phyloP scores from a whole-genome alignment of 805 yeast species.

The Candida stauntonica region DNA sequence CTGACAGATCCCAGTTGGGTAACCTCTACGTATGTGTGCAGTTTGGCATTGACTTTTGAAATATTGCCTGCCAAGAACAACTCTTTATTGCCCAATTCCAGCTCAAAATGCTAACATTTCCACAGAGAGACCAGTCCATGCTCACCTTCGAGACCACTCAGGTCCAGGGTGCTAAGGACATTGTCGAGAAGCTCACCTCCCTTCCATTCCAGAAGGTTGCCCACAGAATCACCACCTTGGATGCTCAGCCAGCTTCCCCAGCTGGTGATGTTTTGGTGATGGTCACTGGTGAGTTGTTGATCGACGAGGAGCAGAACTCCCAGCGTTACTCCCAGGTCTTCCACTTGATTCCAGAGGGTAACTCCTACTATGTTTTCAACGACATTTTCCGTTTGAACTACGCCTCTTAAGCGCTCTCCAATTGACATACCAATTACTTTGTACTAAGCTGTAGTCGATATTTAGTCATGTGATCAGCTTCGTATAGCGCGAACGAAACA shows the following conservation, averaged over 20 bases:
- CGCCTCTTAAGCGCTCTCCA: conserved; percentile 47
- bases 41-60: neutral
- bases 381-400: conserved; percentile 96
- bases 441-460: too few relatives aligned
- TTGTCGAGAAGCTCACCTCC: conserved; percentile 85
- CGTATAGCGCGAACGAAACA: too few relatives aligned
- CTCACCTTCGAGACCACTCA: conserved; percentile 93
- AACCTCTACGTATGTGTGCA: conserved; percentile 62
- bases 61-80: too few relatives aligned
- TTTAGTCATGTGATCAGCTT: too few relatives aligned
- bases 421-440: too few relatives aligned
- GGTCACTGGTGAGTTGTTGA: conserved; percentile 93
- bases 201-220: conserved; percentile 90
- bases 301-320: conserved; percentile 91
- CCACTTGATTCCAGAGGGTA: conserved; percentile 91
- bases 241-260: conserved; percentile 96
- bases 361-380: conserved; percentile 89
- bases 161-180: conserved; percentile 89
- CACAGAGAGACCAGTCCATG: conserved; percentile 89
- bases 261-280: conserved; percentile 89
- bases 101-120: conserved; percentile 1
- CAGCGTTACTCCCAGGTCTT: conserved; percentile 97
- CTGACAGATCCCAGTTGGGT: conserved; percentile 88
- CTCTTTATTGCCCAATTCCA: too few relatives aligned
- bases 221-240: conserved; percentile 91